These are phyloP conservation scores for Diversispora eburnea DNA, from an alignment of 192 early-diverging fungal species.

Conservation along the genomic window DNA sequence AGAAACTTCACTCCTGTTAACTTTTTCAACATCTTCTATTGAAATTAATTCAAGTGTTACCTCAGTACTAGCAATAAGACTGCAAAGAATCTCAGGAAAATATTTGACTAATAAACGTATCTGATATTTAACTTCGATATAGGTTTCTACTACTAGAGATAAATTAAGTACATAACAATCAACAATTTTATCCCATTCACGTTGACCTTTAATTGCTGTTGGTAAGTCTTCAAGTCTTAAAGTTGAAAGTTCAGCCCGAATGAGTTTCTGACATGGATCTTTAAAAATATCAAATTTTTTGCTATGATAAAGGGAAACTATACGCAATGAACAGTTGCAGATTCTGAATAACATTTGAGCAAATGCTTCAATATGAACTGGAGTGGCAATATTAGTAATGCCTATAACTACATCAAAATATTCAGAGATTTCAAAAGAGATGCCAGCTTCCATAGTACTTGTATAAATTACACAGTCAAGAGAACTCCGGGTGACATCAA, in stretches of 20 bases:
- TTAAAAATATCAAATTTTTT: slow-evolving; percentile 15
- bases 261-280: slow-evolving; percentile 12
- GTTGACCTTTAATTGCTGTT: not conserved
- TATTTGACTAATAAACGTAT: too few species aligned
- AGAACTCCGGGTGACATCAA: slow-evolving; percentile 9
- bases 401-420: too few species aligned
- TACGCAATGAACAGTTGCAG: slow-evolving; percentile 9
- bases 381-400: too few species aligned
- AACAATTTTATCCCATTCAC: slow-evolving; percentile 10
- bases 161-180: slow-evolving; percentile 17
- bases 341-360: slow-evolving; percentile 9
- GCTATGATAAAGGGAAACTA: slow-evolving; percentile 15
- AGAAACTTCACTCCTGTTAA: slow-evolving; percentile 13
- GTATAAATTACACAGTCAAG: slow-evolving; percentile 22
- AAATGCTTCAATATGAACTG: too few species aligned
- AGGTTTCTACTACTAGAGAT: slow-evolving; percentile 7
- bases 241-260: slow-evolving; percentile 16
- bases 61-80: too few species aligned
- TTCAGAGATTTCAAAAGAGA: too few species aligned
- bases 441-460: slow-evolving; percentile 10
- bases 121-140: slow-evolving; percentile 11
- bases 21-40: slow-evolving; percentile 9
- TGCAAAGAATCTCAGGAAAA: too few species aligned
- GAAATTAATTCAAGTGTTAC: slow-evolving; percentile 10
- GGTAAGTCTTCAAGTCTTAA: slow-evolving; percentile 18